These are phyloP conservation scores for Hypoxylon sp. DNA, from an alignment of 2,329 filamentous ascomycete species.

Conservation along the genomic window DNA sequence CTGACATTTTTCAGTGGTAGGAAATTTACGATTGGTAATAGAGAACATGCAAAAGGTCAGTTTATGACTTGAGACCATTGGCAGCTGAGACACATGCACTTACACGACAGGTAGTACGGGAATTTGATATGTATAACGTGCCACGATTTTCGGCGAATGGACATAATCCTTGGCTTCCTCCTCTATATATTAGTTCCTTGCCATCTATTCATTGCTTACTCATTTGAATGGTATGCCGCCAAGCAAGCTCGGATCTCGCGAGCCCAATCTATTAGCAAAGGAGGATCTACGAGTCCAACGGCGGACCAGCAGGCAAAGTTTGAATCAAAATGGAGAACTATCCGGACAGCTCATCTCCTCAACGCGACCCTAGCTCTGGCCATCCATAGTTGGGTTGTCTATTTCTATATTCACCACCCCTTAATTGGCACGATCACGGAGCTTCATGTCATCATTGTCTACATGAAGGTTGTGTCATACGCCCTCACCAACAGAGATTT, in stretches of 20 bases:
- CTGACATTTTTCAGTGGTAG: conserved; percentile 76
- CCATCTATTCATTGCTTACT: conserved; percentile 90
- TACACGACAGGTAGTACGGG: conserved; percentile 77
- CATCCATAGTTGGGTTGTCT: conserved; percentile 88
- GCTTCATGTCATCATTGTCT: conserved; percentile 93
- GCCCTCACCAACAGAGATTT: conserved; percentile 97
- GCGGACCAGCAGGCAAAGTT: conserved; percentile 77
- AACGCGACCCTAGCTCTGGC: conserved; percentile 87
- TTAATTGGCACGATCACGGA: conserved; percentile 93
- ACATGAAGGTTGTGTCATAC: conserved; percentile 96
- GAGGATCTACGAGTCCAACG: conserved; percentile 68
- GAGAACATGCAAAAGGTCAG: conserved; percentile 94
- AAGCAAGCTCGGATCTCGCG: conserved; percentile 79
- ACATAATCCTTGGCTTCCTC: conserved; percentile 80
- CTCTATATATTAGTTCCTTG: conserved; percentile 91
- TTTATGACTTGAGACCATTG: conserved; percentile 32
- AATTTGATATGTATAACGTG: conserved; percentile 93
- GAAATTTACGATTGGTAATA: conserved; percentile 93
- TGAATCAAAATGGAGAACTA: conserved; percentile 81
- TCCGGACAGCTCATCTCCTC: conserved; percentile 84
- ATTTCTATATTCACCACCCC: conserved; percentile 92
- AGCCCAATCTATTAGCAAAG: conserved; percentile 64
- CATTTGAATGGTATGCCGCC: conserved; percentile 89
- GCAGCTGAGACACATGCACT: conserved; percentile 35
- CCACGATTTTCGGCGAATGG: conserved; percentile 86